Percentiles rank a stretch among this genome's conserved stretches.
Evolutionary conservation across 345 rosid genomes (phyloP).

Genomic region (Odontarrhena argentea): DNA sequence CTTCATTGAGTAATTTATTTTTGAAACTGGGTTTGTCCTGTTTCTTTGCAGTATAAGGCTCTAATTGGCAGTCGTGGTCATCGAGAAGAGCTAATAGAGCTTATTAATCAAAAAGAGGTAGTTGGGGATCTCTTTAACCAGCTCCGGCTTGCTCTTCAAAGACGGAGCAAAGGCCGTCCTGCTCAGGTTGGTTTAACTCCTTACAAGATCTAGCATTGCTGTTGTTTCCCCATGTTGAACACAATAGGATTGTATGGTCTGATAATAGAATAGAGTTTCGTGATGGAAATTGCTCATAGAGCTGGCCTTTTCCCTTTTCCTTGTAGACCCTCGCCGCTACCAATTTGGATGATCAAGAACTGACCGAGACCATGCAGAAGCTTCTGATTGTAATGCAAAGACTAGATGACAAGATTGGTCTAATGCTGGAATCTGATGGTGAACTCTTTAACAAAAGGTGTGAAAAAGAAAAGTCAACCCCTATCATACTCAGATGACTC

Average conservation of each 20-base stretch:
- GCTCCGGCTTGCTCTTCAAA: conserved; percentile 83
- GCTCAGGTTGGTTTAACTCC: conserved; percentile 70
- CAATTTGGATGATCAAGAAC: conserved; percentile 78
- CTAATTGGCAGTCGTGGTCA: conserved; percentile 65
- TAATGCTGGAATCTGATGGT: conserved; percentile 84
- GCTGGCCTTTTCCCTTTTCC: conserved; percentile 11
- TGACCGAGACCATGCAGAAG: conserved; percentile 91
- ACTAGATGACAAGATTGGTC: conserved; percentile 83
- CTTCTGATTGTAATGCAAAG: conserved; percentile 94
- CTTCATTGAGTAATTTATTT: background rate
- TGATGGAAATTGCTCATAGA: conserved; percentile 12
- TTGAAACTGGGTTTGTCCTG: conserved; percentile 14
- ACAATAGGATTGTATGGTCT: background rate
- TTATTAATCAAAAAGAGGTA: conserved; percentile 85
- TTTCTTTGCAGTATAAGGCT: conserved; percentile 71
- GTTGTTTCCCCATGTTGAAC: background rate
- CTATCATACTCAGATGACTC: background rate
- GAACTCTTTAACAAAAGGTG: conserved; percentile 88
- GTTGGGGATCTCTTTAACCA: conserved; percentile 94
- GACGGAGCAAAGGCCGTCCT: conserved; percentile 75
- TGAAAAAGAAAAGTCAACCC: background rate
- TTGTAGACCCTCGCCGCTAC: conserved; percentile 89
- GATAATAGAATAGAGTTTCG: background rate
- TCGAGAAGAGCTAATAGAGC: conserved; percentile 72
- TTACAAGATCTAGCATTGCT: conserved; percentile 13